phyloP scores from a whole-genome alignment of 495 filamentous ascomycete genomes.

The Neurospora sp. region DNA sequence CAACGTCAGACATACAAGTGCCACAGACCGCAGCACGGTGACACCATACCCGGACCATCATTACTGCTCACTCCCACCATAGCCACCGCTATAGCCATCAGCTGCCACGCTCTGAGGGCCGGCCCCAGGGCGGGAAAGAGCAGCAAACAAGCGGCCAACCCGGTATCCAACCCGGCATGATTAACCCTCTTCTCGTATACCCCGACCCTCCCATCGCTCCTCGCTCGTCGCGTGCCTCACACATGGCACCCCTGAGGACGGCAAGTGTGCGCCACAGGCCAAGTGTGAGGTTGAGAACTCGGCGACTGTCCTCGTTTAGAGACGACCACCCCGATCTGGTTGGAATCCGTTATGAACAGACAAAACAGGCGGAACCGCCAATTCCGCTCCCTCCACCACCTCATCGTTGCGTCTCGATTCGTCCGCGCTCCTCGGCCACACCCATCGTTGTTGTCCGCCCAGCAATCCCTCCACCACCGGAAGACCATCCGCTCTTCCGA shows the following conservation, averaged over 20 bases:
- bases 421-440: background rate
- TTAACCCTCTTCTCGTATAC: background rate
- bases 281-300: constrained; percentile 24
- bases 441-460: constrained; percentile 27
- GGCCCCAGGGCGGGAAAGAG: background rate
- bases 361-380: constrained; percentile 42
- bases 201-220: constrained; percentile 12
- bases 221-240: constrained; percentile 7
- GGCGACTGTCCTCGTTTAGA: constrained; percentile 30
- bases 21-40: background rate
- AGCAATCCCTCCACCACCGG: constrained; percentile 31
- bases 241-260: constrained; percentile 26
- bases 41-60: background rate
- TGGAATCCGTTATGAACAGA: constrained; percentile 46
- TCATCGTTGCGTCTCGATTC: constrained; percentile 14
- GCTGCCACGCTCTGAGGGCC: background rate
- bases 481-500: constrained; percentile 38
- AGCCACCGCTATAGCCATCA: background rate
- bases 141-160: constrained; percentile 4
- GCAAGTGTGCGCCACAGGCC: constrained; percentile 25
- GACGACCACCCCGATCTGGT: constrained; percentile 36
- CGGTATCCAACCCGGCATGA: background rate
- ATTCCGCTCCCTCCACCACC: constrained; percentile 41
- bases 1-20: background rate
- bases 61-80: background rate